Percentiles rank a stretch among this genome's conserved stretches.
phyloP scores from a whole-genome alignment of 371 early-diverging fungal genomes.

The Syncephalastrum racemosum region DNA sequence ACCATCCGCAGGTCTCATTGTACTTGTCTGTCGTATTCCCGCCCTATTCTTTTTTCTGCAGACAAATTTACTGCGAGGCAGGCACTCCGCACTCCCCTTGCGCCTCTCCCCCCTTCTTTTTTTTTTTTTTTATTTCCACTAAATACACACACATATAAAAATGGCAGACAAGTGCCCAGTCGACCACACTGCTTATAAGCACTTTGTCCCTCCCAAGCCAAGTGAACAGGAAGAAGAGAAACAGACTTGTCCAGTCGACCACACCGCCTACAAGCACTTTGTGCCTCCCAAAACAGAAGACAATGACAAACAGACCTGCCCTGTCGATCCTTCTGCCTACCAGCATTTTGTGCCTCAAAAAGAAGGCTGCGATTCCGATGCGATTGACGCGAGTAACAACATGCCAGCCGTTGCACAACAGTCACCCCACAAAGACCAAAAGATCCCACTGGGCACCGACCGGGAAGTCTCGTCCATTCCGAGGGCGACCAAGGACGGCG shows the following conservation, averaged over 20 bases:
- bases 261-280: conserved; percentile 39
- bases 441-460: conserved; percentile 49
- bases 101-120: no score
- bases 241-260: conserved; percentile 49
- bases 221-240: not conserved
- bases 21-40: no score
- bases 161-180: conserved; percentile 45
- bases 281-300: conserved; percentile 15
- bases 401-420: conserved; percentile 77
- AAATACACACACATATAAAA: no score
- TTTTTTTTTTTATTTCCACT: no score
- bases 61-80: no score
- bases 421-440: conserved; percentile 57
- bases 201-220: conserved; percentile 22
- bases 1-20: no score
- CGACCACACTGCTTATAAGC: conserved; percentile 47
- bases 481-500: conserved; percentile 38
- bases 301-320: conserved; percentile 31
- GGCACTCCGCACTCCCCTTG: no score
- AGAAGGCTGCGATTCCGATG: conserved; percentile 51
- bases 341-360: conserved; percentile 36
- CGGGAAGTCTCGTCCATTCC: conserved; percentile 79
- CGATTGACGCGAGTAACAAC: conserved; percentile 67
- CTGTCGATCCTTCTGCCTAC: conserved; percentile 43
- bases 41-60: no score